phyloP scores from a whole-genome alignment of 768 basidiomycete species.

The Pleurotus pulmonarius region DNA sequence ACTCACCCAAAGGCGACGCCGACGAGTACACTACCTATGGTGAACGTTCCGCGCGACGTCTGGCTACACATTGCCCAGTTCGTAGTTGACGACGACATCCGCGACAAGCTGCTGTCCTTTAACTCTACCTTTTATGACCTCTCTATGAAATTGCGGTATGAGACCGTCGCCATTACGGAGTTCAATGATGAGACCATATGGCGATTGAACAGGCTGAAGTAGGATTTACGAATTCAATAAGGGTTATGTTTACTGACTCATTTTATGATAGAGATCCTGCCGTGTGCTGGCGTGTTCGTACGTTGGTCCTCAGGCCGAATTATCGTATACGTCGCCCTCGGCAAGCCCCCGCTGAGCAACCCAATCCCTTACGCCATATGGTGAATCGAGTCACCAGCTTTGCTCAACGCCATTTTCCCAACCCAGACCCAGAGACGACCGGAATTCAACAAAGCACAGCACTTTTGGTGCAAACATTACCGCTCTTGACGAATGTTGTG shows the following conservation, averaged over 20 bases:
- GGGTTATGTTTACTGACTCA: not conserved
- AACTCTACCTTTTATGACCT: slow-evolving; percentile 3
- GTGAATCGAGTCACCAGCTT: not conserved
- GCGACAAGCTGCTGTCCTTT: not conserved
- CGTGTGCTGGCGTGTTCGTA: slow-evolving; percentile 21
- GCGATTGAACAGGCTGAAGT: slow-evolving; percentile 3
- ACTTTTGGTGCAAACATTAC: slow-evolving; percentile 24
- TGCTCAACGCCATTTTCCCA: slow-evolving; percentile 2
- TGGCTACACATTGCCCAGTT: slow-evolving; percentile 3
- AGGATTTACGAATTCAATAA: not conserved
- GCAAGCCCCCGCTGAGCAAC: not conserved
- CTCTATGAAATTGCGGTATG: slow-evolving; percentile 4
- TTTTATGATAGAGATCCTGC: slow-evolving; percentile 16
- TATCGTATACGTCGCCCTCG: slow-evolving; percentile 11
- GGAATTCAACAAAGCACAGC: slow-evolving; percentile 22
- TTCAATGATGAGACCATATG: not conserved
- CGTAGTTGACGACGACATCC: slow-evolving; percentile 3
- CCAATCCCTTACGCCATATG: not conserved
- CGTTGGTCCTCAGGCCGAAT: slow-evolving; percentile 11
- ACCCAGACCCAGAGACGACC: slow-evolving; percentile 4
- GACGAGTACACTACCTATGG: not conserved
- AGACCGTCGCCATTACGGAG: slow-evolving; percentile 1
- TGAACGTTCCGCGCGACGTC: slow-evolving; percentile 1
- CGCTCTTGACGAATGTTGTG: slow-evolving; percentile 26
- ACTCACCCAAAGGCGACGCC: too few species aligned